Percentiles rank a stretch among this genome's conserved stretches.
Conservation (phyloP, 257 asterid species). For the Verbena officinalis region DNA sequence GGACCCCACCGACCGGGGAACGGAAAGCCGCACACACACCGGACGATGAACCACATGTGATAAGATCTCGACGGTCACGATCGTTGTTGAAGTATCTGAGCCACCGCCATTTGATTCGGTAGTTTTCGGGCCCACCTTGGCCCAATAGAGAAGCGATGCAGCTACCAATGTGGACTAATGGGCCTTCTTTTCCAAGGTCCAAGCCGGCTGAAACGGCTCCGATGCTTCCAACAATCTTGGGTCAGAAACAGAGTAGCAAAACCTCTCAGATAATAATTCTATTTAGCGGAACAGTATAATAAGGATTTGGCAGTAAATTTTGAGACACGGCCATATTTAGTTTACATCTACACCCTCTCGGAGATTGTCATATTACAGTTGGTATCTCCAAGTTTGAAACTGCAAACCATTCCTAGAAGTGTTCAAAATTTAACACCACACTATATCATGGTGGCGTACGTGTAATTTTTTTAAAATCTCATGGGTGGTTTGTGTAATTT, state of each 20-base stretch:
- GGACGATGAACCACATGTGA: slow-evolving; percentile 81
- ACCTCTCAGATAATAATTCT: slow-evolving; percentile 25
- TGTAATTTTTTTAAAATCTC: too few species aligned
- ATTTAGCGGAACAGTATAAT: too few species aligned
- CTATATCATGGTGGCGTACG: too few species aligned
- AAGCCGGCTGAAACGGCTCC: slow-evolving; percentile 93
- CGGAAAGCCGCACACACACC: slow-evolving; percentile 99
- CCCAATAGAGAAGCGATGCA: slow-evolving; percentile 87
- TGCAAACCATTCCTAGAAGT: too few species aligned
- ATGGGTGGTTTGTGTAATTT: too few species aligned
- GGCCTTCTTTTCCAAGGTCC: slow-evolving; percentile 95
- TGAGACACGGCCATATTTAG: too few species aligned
- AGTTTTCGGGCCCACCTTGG: slow-evolving; percentile 84
- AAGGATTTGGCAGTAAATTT: too few species aligned
- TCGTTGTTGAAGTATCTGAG: slow-evolving; percentile 88
- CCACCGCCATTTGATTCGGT: slow-evolving; percentile 83
- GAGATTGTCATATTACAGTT: too few species aligned
- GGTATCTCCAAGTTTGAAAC: too few species aligned
- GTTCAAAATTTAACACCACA: too few species aligned
- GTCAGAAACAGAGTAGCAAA: slow-evolving; percentile 19
- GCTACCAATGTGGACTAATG: slow-evolving; percentile 81
- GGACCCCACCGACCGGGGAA: slow-evolving; percentile 89
- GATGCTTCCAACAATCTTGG: slow-evolving; percentile 84
- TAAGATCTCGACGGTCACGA: slow-evolving; percentile 82
- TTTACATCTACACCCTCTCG: too few species aligned